These are phyloP conservation scores for Saitozyma sp. DNA, from an alignment of 768 basidiomycete genomes.

Conservation along the genomic window DNA sequence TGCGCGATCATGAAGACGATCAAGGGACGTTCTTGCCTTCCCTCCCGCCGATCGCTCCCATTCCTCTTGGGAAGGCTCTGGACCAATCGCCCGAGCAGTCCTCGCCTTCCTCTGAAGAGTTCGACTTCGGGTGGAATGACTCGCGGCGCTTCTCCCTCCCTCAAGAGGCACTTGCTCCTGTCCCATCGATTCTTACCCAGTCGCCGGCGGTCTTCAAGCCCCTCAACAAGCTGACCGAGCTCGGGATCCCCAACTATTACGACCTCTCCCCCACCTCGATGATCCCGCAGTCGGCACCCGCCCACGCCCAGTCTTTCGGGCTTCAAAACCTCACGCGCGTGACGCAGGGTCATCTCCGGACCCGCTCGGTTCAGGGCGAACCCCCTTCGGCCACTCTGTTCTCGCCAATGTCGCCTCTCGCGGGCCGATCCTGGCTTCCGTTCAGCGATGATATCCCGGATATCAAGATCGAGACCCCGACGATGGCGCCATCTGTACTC, in stretches of 20 bases:
- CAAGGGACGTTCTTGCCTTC: constrained; percentile 6
- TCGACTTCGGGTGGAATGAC: background rate
- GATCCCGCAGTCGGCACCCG: constrained; percentile 20
- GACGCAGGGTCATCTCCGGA: constrained; percentile 31
- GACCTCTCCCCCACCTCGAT: background rate
- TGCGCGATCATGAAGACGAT: constrained; percentile 19
- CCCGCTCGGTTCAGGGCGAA: constrained; percentile 39
- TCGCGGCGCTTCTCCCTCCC: constrained; percentile 1
- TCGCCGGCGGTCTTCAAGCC: constrained; percentile 2
- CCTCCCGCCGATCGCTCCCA: background rate
- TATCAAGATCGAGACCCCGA: no score
- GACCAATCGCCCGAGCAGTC: no score
- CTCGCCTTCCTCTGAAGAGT: no score
- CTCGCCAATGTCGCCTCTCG: constrained; percentile 21
- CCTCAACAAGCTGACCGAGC: background rate
- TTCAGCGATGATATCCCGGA: no score
- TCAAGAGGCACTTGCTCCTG: background rate
- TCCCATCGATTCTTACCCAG: background rate
- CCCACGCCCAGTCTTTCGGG: constrained; percentile 16
- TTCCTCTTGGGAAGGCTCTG: no score
- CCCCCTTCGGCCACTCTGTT: constrained; percentile 36
- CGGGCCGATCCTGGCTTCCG: no score
- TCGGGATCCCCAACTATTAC: background rate
- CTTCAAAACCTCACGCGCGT: constrained; percentile 11
- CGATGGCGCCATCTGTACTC: background rate